Evolutionary conservation across 805 yeast genomes (phyloP), one percentile per base, ranked within the genome.

Genomic region (Candida easanensis): DNA sequence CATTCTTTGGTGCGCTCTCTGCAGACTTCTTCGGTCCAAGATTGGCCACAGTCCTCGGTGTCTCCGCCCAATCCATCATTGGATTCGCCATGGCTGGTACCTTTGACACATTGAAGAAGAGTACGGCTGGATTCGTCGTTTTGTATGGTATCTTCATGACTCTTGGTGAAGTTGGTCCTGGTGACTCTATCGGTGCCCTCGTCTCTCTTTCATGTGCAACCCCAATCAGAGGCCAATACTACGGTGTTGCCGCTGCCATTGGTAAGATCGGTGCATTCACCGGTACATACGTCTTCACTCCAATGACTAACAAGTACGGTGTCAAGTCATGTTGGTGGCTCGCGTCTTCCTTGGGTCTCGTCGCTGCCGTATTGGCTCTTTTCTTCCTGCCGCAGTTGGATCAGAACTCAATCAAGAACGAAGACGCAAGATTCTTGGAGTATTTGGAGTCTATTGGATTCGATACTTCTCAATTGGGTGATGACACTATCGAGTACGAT

Each of bases 241-340:
- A 90, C 61, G 93, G 93, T 56, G 73, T 88, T 54, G 91, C 95
- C 35, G 96, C 97, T 44, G 96, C 96, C 20, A 55, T 82, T 41
- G 97, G 96, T 58, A 90, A 90, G 64, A 70, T 88, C 46, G 97
- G 97, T 61, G 97, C 96, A 1, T 89, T 90, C 60, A 85, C 82
- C 22, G 97, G 97, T 43, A 82, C 93, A 36, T 88, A 82, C 59
- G 83, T 84, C 25, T 91, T 91, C 77, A 96, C 97, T 33, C 76
- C 80, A 38, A 83, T 90, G 57, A 80, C 82, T 50, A 70, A 64
- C 41, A 70, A 78, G 51, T 78, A 78, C 41, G 93, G 91, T 51
- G 71, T 79, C 57, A 79, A 79, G 63, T 84, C 83, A 41, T 90
- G 95, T 39, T 87, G 89, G 65, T 89, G 82, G 73, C 77, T 89